phyloP scores from a whole-genome alignment of 2,329 filamentous ascomycete genomes.

The Fusarium succisae region DNA sequence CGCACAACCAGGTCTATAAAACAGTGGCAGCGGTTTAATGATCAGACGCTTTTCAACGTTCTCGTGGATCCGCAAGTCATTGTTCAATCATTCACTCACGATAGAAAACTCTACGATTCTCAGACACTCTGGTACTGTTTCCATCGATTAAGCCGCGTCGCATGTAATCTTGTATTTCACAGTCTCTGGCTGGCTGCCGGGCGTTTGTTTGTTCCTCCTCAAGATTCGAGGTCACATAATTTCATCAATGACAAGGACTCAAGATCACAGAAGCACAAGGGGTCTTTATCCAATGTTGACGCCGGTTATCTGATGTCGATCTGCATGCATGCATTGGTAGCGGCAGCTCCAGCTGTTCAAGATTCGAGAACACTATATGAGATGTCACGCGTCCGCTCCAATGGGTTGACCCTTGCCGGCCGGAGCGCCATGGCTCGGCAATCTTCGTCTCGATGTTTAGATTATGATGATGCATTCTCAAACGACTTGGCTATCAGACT shows the following conservation, averaged over 20 bases:
- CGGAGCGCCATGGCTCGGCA: slow-evolving; percentile 58
- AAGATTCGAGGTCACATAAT: slow-evolving; percentile 50
- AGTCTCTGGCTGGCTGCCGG: slow-evolving; percentile 71
- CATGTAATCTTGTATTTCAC: slow-evolving; percentile 68
- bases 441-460: slow-evolving; percentile 61
- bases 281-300: slow-evolving; percentile 57
- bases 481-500: slow-evolving; percentile 68
- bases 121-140: slow-evolving; percentile 72
- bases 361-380: slow-evolving; percentile 62
- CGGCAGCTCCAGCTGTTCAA: slow-evolving; percentile 61
- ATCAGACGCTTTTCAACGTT: slow-evolving; percentile 72
- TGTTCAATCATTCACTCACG: slow-evolving; percentile 65
- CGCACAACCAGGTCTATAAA: slow-evolving; percentile 34
- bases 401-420: slow-evolving; percentile 60
- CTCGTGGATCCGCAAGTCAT: slow-evolving; percentile 66
- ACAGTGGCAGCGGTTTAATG: slow-evolving; percentile 69
- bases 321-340: slow-evolving; percentile 70
- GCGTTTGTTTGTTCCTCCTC: slow-evolving; percentile 66
- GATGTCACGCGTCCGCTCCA: slow-evolving; percentile 68
- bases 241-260: slow-evolving; percentile 46
- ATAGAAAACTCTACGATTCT: slow-evolving; percentile 65
- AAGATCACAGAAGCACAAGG: slow-evolving; percentile 48
- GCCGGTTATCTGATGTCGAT: slow-evolving; percentile 66
- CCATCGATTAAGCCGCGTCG: slow-evolving; percentile 65
- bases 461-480: slow-evolving; percentile 71